These are phyloP conservation scores for Parasarocladium wereldwijsianum DNA, from an alignment of 2,329 filamentous ascomycete genomes.

Conservation along the genomic window DNA sequence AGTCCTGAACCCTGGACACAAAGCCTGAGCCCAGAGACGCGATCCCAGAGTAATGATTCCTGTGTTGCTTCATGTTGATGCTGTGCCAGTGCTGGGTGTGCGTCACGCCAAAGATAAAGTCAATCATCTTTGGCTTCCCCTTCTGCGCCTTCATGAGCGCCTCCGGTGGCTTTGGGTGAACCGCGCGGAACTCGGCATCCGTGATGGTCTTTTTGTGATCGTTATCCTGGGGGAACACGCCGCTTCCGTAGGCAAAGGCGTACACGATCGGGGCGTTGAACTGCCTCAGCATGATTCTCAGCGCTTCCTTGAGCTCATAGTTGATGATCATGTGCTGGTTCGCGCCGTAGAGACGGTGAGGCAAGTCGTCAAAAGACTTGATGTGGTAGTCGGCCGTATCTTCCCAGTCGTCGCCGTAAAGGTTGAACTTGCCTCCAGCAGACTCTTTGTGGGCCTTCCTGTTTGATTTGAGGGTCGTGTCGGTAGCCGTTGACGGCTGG, in stretches of 20 bases:
- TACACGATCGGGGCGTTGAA: constrained; percentile 91
- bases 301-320: constrained; percentile 81
- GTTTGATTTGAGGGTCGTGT: constrained; percentile 5
- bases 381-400: constrained; percentile 25
- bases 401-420: constrained; percentile 27
- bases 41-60: constrained; percentile 81
- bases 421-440: constrained; percentile 17
- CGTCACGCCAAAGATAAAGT: constrained; percentile 93
- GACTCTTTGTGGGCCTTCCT: constrained; percentile 12
- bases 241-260: constrained; percentile 93
- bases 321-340: constrained; percentile 97
- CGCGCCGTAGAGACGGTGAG: constrained; percentile 56
- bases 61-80: constrained; percentile 76
- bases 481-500: constrained; percentile 1
- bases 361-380: constrained; percentile 28
- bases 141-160: constrained; percentile 76
- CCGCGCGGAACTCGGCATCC: constrained; percentile 41
- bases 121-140: constrained; percentile 87
- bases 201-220: constrained; percentile 36
- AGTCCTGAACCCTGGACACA: constrained; percentile 77
- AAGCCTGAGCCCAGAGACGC: constrained; percentile 72
- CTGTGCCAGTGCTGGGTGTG: constrained; percentile 96
- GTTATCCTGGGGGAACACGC: constrained; percentile 83
- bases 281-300: constrained; percentile 77
- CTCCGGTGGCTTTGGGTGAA: constrained; percentile 70